Evolutionary conservation across 805 yeast species (phyloP).

Genomic region (Candida silvicultrix): DNA sequence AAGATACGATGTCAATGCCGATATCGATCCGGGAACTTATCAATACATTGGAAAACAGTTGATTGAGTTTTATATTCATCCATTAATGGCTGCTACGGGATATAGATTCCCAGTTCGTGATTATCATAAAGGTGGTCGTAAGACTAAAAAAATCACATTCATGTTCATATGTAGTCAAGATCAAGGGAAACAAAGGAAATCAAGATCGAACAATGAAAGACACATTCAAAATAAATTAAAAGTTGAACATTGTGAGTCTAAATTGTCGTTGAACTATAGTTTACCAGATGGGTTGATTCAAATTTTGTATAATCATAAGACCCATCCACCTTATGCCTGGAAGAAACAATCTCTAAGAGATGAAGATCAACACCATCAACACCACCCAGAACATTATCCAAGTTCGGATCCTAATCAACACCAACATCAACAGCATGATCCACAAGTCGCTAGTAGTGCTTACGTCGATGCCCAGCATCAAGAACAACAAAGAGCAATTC

Average conservation of each 20-base stretch:
- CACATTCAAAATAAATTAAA: conserved; percentile 33
- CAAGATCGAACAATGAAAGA: conserved; percentile 33
- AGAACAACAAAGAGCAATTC: conserved; percentile 3
- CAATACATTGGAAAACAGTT: conserved; percentile 29
- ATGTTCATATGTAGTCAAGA: conserved; percentile 42
- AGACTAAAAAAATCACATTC: conserved; percentile 34
- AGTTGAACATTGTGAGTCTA: conserved; percentile 34
- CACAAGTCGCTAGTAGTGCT: neutral
- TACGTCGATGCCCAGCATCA: conserved; percentile 1
- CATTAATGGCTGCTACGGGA: conserved; percentile 34
- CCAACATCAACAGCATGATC: neutral
- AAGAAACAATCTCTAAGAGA: conserved; percentile 7
- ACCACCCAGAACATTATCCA: neutral
- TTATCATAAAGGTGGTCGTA: conserved; percentile 36
- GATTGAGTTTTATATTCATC: conserved; percentile 31
- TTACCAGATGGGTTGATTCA: conserved; percentile 30
- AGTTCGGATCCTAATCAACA: neutral
- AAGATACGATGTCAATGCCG: conserved; percentile 24
- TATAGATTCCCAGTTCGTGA: conserved; percentile 38
- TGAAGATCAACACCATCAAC: neutral
- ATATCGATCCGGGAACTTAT: conserved; percentile 26
- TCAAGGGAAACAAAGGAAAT: conserved; percentile 33
- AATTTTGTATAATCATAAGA: conserved; percentile 32
- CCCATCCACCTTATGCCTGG: conserved; percentile 33
- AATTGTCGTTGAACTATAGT: conserved; percentile 32